Evolutionary conservation across 116 monocot species (phyloP).

Genomic region (Posidonia oceanica): DNA sequence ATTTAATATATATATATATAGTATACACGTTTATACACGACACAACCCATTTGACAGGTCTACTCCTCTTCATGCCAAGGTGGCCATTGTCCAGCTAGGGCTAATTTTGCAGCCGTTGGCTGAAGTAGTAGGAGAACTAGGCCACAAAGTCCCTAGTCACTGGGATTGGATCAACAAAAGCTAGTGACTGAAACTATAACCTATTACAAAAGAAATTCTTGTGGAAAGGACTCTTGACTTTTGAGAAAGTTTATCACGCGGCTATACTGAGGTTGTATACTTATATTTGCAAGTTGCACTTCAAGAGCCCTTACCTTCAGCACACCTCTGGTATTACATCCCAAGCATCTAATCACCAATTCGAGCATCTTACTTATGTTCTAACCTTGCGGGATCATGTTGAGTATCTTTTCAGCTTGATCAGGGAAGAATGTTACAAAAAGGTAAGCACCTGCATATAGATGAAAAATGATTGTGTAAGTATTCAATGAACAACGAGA

Average conservation of each 20-base stretch:
- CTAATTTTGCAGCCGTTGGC: too few species aligned
- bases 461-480: not conserved
- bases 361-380: not conserved
- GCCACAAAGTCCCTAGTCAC: too few species aligned
- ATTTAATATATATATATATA: too few species aligned
- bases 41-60: too few species aligned
- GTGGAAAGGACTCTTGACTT: not conserved
- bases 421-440: slow-evolving; percentile 92
- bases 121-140: too few species aligned
- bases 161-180: too few species aligned
- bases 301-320: not conserved
- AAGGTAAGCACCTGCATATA: slow-evolving; percentile 59
- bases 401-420: slow-evolving; percentile 79
- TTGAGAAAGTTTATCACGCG: too few species aligned
- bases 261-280: not conserved
- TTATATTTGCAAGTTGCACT: not conserved
- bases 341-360: not conserved
- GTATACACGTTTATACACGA: too few species aligned
- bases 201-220: not conserved
- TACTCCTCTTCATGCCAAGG: too few species aligned
- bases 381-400: slow-evolving; percentile 32
- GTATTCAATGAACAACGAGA: too few species aligned
- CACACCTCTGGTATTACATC: not conserved
- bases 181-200: not conserved
- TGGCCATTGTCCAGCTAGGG: too few species aligned